A percentile compares a stretch with the other conserved stretches of the same genome.
Evolutionary conservation across 2,329 filamentous ascomycete genomes (phyloP).

Genomic region (Ophiostoma novo-ulmi): DNA sequence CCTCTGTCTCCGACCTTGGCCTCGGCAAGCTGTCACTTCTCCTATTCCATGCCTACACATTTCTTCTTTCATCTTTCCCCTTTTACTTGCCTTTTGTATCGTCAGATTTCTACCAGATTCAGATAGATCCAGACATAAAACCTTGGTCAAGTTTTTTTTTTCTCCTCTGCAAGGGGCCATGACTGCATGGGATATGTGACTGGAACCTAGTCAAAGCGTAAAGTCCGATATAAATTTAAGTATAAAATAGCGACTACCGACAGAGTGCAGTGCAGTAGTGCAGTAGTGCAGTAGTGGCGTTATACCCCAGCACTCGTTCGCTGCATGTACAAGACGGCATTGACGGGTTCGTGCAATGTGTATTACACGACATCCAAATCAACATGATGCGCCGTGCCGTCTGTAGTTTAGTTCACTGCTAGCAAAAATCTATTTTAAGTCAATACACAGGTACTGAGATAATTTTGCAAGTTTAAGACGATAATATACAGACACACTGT

Average conservation of each 20-base stretch:
- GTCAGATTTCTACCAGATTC: not conserved
- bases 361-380: slow-evolving; percentile 2
- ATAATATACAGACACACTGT: not conserved
- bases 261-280: slow-evolving; percentile 1
- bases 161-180: slow-evolving; percentile 5
- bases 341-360: slow-evolving; percentile 7
- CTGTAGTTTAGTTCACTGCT: not conserved
- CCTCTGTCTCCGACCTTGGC: not conserved
- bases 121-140: not conserved
- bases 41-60: not conserved
- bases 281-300: not conserved
- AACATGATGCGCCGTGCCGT: slow-evolving; percentile 7
- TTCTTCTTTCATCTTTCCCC: not conserved
- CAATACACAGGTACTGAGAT: not conserved
- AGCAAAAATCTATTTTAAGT: not conserved
- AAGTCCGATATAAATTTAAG: not conserved
- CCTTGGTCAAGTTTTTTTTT: not conserved
- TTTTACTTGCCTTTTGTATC: not conserved
- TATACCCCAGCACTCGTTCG: slow-evolving; percentile 8
- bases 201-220: not conserved
- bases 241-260: not conserved
- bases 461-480: not conserved
- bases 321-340: slow-evolving; percentile 4
- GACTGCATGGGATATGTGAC: not conserved
- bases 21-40: slow-evolving; percentile 3